A percentile compares a stretch with the other conserved stretches of the same genome.
Conservation (phyloP, 192 early-diverging fungal genomes). For the Coemansia biformis region DNA sequence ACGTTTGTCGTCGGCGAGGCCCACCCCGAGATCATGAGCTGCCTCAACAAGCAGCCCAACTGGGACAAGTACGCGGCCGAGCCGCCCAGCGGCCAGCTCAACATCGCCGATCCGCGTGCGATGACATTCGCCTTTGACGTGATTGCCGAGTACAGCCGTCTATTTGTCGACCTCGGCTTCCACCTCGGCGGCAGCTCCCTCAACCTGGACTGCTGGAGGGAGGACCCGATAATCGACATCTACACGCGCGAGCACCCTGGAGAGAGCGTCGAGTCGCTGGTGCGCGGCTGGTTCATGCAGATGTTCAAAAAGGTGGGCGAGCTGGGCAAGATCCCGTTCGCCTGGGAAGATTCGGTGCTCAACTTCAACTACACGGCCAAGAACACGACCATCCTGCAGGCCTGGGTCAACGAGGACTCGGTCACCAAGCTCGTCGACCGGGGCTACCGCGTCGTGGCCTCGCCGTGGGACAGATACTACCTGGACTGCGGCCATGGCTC, state of each 20-base stretch:
- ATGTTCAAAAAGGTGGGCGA: conserved; percentile 50
- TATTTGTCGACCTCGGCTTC: conserved; percentile 66
- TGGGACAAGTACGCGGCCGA: conserved; percentile 58
- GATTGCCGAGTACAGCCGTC: conserved; percentile 58
- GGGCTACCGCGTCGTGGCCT: conserved; percentile 60
- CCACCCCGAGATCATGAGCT: conserved; percentile 59
- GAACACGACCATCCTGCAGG: conserved; percentile 58
- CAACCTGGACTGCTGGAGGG: conserved; percentile 63
- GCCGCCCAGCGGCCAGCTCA: conserved; percentile 79
- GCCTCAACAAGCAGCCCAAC: conserved; percentile 57
- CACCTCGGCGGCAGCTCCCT: conserved; percentile 73
- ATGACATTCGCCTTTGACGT: conserved; percentile 61
- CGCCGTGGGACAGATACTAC: conserved; percentile 59
- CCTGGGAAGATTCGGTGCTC: conserved; percentile 68
- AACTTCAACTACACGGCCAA: conserved; percentile 54
- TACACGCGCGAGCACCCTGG: conserved; percentile 45
- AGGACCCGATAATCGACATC: conserved; percentile 46
- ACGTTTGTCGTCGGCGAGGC: conserved; percentile 54
- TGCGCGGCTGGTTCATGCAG: conserved; percentile 29
- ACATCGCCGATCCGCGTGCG: conserved; percentile 61
- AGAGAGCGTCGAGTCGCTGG: conserved; percentile 38
- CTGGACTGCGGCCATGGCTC: conserved; percentile 71
- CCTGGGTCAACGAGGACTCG: conserved; percentile 60
- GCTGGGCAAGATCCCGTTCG: conserved; percentile 58
- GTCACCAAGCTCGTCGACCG: conserved; percentile 51